Base-by-base conservation (phyloP, 1,139 yeast genomes). In the Oligophagozyma castellii region DNA sequence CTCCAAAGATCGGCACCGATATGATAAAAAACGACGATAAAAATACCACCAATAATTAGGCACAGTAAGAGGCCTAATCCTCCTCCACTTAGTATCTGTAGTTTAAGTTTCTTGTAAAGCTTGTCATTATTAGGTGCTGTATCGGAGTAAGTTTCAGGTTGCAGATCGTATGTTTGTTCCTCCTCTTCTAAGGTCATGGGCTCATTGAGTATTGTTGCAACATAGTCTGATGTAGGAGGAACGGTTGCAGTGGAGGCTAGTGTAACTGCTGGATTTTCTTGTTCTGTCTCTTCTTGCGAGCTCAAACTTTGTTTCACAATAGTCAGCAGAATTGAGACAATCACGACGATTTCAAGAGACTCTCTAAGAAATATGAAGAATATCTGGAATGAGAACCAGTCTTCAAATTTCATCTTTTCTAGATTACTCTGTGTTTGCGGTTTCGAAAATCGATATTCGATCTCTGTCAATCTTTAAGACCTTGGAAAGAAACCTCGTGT, bases 311-410 rank as follows among this genome's bases (percentile, higher is more conserved):
- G 95, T 53, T 80, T 83, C 36, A 86, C 70, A 57, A 86, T 86
- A 14, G 95, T 89, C 36, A 86, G 65, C 36, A 86, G 65, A 28
- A 86, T 94, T 3, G 96, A 81, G 34, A 86, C 78, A 38, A 86
- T 84, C 36, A 86, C 72, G 28, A 84, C 69, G 29, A 95, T 94
- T 61, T 86, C 96, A 38, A 86, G 63, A 2, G 93, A 65, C 59
- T 86, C 96, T 59, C 96, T 72, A 46, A 86, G 70, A 35, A 83
- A 83, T 45, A 86, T 77, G 60, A 86, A 84, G 60, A 84, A 86
- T 29, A 70, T 56, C 39, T 59, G 61, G 27, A 60, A 57, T 2
- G 65, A 60, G 39, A 60, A 60, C 22, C 54, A 37, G 14, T 54
- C 42, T 23, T 52, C 58, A 24, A 57, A 42, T 7, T 30, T 31